Conservation (phyloP, 1,284 basidiomycete genomes). For the Rhodotorula glutinis region DNA sequence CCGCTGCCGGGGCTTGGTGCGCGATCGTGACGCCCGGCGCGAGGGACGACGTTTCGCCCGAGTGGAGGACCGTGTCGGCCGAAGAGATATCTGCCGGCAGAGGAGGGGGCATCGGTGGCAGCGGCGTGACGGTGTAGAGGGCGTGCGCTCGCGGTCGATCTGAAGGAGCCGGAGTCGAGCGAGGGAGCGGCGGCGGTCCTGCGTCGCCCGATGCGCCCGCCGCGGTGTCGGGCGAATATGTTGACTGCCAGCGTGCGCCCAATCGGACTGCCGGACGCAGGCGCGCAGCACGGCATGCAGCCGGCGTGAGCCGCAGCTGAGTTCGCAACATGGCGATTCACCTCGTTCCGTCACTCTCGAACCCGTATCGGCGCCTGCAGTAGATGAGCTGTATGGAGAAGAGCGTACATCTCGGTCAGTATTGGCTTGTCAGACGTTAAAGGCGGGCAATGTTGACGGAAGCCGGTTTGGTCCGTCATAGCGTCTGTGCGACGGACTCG, state of each 20-base stretch:
- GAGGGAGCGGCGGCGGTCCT: neutral
- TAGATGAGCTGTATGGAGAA: no score
- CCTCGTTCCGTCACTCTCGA: no score
- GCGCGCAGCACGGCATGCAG: constrained; percentile 1
- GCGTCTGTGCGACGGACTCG: no score
- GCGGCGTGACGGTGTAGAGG: constrained; percentile 33
- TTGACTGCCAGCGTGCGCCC: neutral
- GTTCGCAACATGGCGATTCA: constrained; percentile 14
- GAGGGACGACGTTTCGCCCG: neutral
- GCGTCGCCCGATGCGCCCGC: neutral
- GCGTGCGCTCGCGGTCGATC: constrained; percentile 1
- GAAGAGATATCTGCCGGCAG: constrained; percentile 32
- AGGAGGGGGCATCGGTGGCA: constrained; percentile 36
- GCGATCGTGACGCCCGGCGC: constrained; percentile 47
- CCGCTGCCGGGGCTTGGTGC: constrained; percentile 48
- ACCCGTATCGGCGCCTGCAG: no score
- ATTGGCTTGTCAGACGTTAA: neutral
- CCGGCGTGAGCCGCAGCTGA: constrained; percentile 11
- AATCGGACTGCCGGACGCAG: neutral
- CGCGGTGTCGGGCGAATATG: neutral
- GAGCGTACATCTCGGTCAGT: neutral
- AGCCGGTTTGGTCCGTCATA: no score
- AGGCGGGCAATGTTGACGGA: no score
- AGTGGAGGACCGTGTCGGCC: neutral
- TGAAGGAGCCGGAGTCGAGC: neutral